Percentiles rank a stretch among this genome's conserved stretches.
Evolutionary conservation across 768 basidiomycete genomes (phyloP).

Genomic region (Gloeophyllum trabeum): DNA sequence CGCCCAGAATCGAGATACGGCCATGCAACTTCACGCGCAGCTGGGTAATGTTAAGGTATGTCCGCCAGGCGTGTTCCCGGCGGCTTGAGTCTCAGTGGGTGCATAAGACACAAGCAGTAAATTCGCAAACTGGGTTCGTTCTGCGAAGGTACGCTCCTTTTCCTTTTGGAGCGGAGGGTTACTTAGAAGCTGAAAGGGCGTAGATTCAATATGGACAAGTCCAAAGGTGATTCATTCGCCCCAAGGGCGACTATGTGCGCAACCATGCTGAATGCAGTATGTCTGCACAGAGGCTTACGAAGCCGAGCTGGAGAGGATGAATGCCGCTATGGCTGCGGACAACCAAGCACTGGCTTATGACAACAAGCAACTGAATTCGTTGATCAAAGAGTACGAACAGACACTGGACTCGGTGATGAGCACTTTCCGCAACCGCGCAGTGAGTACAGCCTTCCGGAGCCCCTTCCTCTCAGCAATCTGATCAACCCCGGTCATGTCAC

Average conservation of each 20-base stretch:
- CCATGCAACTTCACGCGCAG: slow-evolving; percentile 61
- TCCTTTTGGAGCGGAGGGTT: neutral
- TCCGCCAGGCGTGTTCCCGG: slow-evolving; percentile 1
- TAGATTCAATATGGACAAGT: slow-evolving; percentile 84
- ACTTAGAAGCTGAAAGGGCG: neutral
- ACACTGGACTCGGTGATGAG: slow-evolving; percentile 94
- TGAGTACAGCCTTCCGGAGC: slow-evolving; percentile 28
- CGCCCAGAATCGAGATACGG: slow-evolving; percentile 62
- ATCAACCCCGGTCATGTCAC: slow-evolving; percentile 2
- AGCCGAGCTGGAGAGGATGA: slow-evolving; percentile 84
- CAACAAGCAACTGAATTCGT: slow-evolving; percentile 85
- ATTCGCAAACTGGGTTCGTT: slow-evolving; percentile 88
- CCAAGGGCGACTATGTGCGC: too few relatives aligned
- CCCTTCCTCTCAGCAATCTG: slow-evolving; percentile 3
- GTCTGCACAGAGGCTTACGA: slow-evolving; percentile 69
- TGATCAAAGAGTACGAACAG: slow-evolving; percentile 96
- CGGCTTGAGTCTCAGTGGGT: slow-evolving; percentile 1
- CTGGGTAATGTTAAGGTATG: slow-evolving; percentile 73
- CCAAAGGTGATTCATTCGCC: slow-evolving; percentile 55
- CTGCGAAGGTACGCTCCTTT: slow-evolving; percentile 50
- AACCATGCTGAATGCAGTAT: neutral
- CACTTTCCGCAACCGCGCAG: slow-evolving; percentile 82
- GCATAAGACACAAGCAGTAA: slow-evolving; percentile 72
- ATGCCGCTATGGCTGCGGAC: slow-evolving; percentile 63
- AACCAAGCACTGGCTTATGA: slow-evolving; percentile 83